These are phyloP conservation scores for Mariannaea sp. DNA, from an alignment of 2,329 filamentous ascomycete species.

Conservation along the genomic window DNA sequence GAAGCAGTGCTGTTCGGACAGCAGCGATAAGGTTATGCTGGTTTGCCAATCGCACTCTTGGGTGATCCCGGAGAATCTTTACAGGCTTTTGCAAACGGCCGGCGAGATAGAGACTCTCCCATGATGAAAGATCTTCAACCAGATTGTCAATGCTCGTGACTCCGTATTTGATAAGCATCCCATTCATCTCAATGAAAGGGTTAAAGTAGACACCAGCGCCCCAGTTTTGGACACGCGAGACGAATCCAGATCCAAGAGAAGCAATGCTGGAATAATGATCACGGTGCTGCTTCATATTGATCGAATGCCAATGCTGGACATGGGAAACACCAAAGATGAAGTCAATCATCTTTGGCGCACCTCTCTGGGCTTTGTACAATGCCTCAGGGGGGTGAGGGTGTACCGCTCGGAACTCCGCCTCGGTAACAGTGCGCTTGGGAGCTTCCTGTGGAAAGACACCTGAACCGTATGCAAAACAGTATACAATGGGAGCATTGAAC, in stretches of 20 bases:
- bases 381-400: conserved; percentile 83
- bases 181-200: conserved; percentile 91
- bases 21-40: conserved; percentile 95
- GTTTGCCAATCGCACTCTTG: conserved; percentile 88
- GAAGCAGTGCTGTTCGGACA: conserved; percentile 83
- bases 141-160: conserved; percentile 94
- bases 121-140: conserved; percentile 82
- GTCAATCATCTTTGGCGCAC: conserved; percentile 94
- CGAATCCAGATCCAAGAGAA: conserved; percentile 80
- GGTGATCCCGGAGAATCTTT: conserved; percentile 95
- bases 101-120: conserved; percentile 96
- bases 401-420: conserved; percentile 64
- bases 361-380: conserved; percentile 82
- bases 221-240: conserved; percentile 86
- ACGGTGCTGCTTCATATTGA: conserved; percentile 87
- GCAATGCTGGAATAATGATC: conserved; percentile 91
- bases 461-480: conserved; percentile 96
- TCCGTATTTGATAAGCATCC: conserved; percentile 95
- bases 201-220: conserved; percentile 98
- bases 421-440: conserved; percentile 58
- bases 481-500: conserved; percentile 90
- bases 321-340: conserved; percentile 97
- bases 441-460: conserved; percentile 87
- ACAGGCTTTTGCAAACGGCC: conserved; percentile 96
- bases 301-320: conserved; percentile 93